A percentile compares a stretch with the other conserved stretches of the same genome.
These are phyloP conservation scores for Penicillium fuscoglaucum DNA, from an alignment of 2,329 filamentous ascomycete species.

Conservation along the genomic window DNA sequence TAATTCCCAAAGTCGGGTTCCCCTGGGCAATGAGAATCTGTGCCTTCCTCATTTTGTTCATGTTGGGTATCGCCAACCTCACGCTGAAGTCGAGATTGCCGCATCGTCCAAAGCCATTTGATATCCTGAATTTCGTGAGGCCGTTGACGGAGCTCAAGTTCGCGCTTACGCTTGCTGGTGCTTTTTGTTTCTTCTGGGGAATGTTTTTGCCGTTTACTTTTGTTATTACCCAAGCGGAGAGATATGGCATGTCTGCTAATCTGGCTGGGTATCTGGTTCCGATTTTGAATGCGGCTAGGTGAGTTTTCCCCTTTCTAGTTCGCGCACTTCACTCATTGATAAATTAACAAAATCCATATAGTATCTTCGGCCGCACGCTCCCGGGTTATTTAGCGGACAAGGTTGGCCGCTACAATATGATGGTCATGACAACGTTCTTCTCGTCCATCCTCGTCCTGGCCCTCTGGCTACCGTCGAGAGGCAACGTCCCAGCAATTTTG, in stretches of 20 bases:
- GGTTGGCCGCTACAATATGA: constrained; percentile 40
- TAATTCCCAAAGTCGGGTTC: constrained; percentile 57
- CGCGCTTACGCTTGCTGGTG: constrained; percentile 20
- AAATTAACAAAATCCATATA: constrained; percentile 8
- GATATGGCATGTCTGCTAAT: constrained; percentile 51
- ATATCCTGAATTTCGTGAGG: constrained; percentile 21
- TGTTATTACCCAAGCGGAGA: constrained; percentile 48
- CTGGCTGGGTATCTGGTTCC: constrained; percentile 55
- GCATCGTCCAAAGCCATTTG: constrained; percentile 28
- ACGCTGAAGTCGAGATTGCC: constrained; percentile 52
- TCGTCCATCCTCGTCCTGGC: constrained; percentile 41
- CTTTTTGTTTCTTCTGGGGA: constrained; percentile 53
- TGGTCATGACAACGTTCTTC: constrained; percentile 50
- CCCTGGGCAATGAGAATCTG: constrained; percentile 59
- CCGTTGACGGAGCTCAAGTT: constrained; percentile 29
- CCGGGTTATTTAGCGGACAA: constrained; percentile 35
- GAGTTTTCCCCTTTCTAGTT: too few relatives aligned
- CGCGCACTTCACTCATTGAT: too few relatives aligned
- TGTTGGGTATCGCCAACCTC: constrained; percentile 55
- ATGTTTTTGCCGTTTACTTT: constrained; percentile 62
- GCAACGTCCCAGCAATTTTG: constrained; percentile 60
- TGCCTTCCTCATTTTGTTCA: constrained; percentile 62
- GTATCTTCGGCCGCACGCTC: constrained; percentile 37
- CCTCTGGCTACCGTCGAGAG: constrained; percentile 56
- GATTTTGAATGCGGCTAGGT: constrained; percentile 54